Evolutionary conservation across 768 basidiomycete species (phyloP), one percentile per base, ranked within the genome.

Genomic region (Trametes punicea): DNA sequence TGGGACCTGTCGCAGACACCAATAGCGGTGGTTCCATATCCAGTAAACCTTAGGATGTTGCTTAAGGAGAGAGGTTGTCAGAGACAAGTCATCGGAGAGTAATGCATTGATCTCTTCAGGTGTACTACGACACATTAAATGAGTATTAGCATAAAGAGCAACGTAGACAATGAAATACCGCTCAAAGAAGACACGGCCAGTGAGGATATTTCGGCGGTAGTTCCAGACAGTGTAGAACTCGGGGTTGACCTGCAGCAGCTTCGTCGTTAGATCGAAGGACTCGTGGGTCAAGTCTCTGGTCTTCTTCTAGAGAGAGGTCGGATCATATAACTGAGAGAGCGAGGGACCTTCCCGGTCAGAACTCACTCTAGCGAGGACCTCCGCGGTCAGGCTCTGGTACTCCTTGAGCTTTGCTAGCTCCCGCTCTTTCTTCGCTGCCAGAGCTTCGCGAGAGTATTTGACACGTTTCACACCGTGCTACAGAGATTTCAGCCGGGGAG

Each of bases 151-250:
- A 38, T 15, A n/a, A 23, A 13, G 8, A 7, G 13, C 26, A 31
- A 15, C 6, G 52, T 6, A 33, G 18, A 18, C 27, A 9, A 15
- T 18, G 50, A 77, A 46, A 7, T 55, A 92, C 93, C 81, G 82
- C 11, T 70, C 66, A 9, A 80, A 79, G 61, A 96, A 93, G 41
- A 90, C 69, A 2, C 88, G 88, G 21, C 82, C 74, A 36, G 85
- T 67, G 18, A 96, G 71, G 57, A 97, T 93, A 50, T 82, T 78
- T 29, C 96, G 78, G 42, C 97, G 80, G 71, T 93, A 95, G 71
- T 97, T 96, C 97, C 97, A 98, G 33, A 90, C 75, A 1, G 96
- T 95, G 70, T 97, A 97, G 67, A 93, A 93, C 71, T 99, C 97
- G 2, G 96, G 94, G 67, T 98, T 98, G 38, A 88, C 64, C 48